Conservation (phyloP, 2,329 filamentous ascomycete genomes). For the Xylaria sp. region DNA sequence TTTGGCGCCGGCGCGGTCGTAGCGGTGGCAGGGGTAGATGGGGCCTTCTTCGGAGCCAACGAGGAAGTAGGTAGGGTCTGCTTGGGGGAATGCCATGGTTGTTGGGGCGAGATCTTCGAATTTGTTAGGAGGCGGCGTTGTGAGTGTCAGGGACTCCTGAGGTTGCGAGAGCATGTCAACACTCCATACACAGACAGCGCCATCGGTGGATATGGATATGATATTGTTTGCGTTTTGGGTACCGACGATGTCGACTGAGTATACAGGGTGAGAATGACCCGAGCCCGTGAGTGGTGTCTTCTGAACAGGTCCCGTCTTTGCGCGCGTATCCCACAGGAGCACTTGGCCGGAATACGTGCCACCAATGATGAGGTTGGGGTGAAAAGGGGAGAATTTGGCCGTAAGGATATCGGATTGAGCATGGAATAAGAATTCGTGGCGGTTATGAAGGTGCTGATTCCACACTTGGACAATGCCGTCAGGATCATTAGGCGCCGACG, state of each 20-base stretch:
- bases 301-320: slow-evolving; percentile 82
- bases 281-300: slow-evolving; percentile 94
- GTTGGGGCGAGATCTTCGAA: slow-evolving; percentile 94
- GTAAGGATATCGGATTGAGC: slow-evolving; percentile 92
- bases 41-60: slow-evolving; percentile 94
- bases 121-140: slow-evolving; percentile 77
- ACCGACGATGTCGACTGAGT: slow-evolving; percentile 90
- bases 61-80: slow-evolving; percentile 95
- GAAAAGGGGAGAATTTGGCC: slow-evolving; percentile 97
- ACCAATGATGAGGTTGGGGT: slow-evolving; percentile 91
- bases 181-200: slow-evolving; percentile 93
- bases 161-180: slow-evolving; percentile 97
- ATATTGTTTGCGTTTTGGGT: slow-evolving; percentile 99
- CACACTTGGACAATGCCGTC: slow-evolving; percentile 93
- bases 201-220: slow-evolving; percentile 92
- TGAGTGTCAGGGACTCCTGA: slow-evolving; percentile 86
- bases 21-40: slow-evolving; percentile 94
- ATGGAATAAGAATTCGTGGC: slow-evolving; percentile 94
- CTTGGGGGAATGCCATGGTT: slow-evolving; percentile 88
- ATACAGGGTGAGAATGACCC: slow-evolving; percentile 93
- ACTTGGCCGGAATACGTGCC: slow-evolving; percentile 97
- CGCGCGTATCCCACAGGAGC: slow-evolving; percentile 91
- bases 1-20: slow-evolving; percentile 95
- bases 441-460: slow-evolving; percentile 91
- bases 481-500: slow-evolving; percentile 86